These are phyloP conservation scores for Clarkia xantiana DNA, from an alignment of 345 rosid species.

Conservation along the genomic window DNA sequence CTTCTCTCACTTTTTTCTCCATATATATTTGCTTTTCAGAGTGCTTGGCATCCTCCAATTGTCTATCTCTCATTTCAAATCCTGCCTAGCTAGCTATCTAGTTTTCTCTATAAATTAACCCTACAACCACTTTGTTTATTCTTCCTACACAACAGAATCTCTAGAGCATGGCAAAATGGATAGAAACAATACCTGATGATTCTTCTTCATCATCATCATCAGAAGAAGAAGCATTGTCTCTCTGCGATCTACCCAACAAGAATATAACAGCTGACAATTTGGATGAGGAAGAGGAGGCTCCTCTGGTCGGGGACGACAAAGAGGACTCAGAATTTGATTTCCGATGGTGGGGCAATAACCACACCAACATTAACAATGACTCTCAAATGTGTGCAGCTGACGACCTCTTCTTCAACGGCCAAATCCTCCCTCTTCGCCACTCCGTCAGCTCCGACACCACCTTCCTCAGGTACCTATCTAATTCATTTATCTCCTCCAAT, in stretches of 20 bases:
- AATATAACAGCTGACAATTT: background rate
- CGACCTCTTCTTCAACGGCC: slow-evolving; percentile 15
- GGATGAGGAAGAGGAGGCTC: background rate
- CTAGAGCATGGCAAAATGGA: slow-evolving; percentile 4
- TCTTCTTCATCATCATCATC: background rate
- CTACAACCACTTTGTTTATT: too few relatives aligned
- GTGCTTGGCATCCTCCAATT: too few relatives aligned
- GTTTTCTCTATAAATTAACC: too few relatives aligned
- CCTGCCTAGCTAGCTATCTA: too few relatives aligned
- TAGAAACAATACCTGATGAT: slow-evolving; percentile 3
- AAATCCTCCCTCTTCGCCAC: slow-evolving; percentile 11
- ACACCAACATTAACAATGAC: background rate
- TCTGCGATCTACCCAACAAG: slow-evolving; percentile 8
- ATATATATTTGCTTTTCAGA: too few relatives aligned
- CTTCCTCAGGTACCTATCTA: background rate
- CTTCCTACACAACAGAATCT: background rate
- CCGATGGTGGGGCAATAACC: slow-evolving; percentile 7
- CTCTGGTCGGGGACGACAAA: background rate
- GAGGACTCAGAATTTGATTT: slow-evolving; percentile 12
- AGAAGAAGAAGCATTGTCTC: slow-evolving; percentile 14
- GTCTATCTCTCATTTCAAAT: too few relatives aligned
- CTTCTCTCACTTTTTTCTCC: too few relatives aligned
- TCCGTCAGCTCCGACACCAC: slow-evolving; percentile 3
- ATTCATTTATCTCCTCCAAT: too few relatives aligned
- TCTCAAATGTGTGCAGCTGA: slow-evolving; percentile 14